Conservation (phyloP, 1,139 yeast genomes). For the Meyerozyma athensensis region DNA sequence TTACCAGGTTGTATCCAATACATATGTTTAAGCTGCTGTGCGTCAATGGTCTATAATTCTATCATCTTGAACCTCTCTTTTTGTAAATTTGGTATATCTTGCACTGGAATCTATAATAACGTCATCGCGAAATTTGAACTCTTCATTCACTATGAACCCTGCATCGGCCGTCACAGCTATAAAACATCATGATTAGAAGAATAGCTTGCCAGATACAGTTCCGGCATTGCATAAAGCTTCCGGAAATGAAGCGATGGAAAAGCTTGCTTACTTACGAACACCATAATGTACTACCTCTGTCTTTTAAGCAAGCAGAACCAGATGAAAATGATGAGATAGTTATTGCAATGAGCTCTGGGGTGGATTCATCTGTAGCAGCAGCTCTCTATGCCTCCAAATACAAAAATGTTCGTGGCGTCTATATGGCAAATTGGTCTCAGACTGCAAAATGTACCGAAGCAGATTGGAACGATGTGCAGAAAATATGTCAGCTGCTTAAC, state of each 20-base stretch:
- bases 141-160: neutral
- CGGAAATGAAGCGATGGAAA: neutral
- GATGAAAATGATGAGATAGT: slow-evolving; percentile 52
- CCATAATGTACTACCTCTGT: slow-evolving; percentile 5
- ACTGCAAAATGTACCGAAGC: slow-evolving; percentile 70
- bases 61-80: no score
- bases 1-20: no score
- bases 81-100: no score
- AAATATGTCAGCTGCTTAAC: slow-evolving; percentile 52
- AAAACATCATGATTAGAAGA: neutral
- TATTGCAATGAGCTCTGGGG: slow-evolving; percentile 96
- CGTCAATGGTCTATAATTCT: no score
- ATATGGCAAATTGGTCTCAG: slow-evolving; percentile 91
- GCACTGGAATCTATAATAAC: no score
- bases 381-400: slow-evolving; percentile 54
- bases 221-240: neutral
- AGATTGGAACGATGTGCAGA: slow-evolving; percentile 83
- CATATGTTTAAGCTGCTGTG: no score
- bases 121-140: no score
- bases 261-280: slow-evolving; percentile 2
- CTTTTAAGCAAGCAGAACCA: slow-evolving; percentile 41
- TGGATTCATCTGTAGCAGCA: slow-evolving; percentile 90
- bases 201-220: neutral
- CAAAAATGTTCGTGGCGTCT: slow-evolving; percentile 66
- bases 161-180: neutral